Conservation (phyloP, 2,329 filamentous ascomycete species). For the Cladophialophora immunda region DNA sequence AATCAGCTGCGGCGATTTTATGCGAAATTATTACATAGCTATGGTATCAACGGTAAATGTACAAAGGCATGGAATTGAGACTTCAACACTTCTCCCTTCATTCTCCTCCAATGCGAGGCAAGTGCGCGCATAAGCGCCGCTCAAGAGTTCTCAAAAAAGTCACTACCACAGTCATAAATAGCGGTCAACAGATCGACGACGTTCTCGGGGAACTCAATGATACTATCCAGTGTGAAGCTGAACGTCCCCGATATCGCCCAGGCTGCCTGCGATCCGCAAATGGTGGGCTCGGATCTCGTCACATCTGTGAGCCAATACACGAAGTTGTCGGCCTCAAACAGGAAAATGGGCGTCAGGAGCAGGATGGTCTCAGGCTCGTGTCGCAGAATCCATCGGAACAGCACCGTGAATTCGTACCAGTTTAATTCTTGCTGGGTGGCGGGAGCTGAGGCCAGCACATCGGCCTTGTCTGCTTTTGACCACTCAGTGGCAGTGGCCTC, state of each 20-base stretch:
- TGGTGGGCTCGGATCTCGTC: conserved; percentile 15
- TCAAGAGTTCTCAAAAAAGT: conserved; percentile 15
- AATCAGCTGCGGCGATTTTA: not conserved
- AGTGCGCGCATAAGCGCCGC: not conserved
- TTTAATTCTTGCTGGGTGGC: conserved; percentile 22
- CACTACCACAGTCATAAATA: conserved; percentile 9
- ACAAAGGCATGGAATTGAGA: not conserved
- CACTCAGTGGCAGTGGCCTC: conserved; percentile 28
- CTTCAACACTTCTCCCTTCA: not conserved
- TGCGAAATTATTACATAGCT: not conserved
- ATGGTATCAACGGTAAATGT: not conserved
- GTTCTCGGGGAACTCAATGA: conserved; percentile 4
- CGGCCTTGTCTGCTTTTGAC: conserved; percentile 20
- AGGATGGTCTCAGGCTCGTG: conserved; percentile 21
- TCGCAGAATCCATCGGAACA: conserved; percentile 28
- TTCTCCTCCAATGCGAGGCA: not conserved
- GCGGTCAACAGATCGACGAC: conserved; percentile 11
- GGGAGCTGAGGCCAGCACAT: conserved; percentile 8
- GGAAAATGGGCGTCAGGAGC: conserved; percentile 18
- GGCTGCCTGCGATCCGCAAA: conserved; percentile 16
- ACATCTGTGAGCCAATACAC: conserved; percentile 30
- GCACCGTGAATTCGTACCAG: conserved; percentile 30
- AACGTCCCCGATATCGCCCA: conserved; percentile 22
- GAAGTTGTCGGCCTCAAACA: conserved; percentile 19
- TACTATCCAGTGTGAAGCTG: not conserved